phyloP scores from a whole-genome alignment of 2,329 filamentous ascomycete species.

The Fusarium vanettenii region DNA sequence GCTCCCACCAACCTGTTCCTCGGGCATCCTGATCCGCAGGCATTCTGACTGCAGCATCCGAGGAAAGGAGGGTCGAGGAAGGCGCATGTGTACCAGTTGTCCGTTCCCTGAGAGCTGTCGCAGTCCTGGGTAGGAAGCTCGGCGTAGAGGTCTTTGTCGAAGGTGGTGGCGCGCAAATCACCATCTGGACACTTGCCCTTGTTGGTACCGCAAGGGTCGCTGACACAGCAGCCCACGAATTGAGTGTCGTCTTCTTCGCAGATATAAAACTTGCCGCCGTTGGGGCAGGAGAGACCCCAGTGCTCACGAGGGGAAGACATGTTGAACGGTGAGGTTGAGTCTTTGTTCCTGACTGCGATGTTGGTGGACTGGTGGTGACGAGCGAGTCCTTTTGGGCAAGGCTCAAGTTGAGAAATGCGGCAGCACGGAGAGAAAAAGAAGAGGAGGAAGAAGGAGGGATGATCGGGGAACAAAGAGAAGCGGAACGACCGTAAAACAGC shows the following conservation, averaged over 20 bases:
- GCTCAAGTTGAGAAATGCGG: not conserved
- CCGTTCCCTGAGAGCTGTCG: constrained; percentile 18
- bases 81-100: constrained; percentile 52
- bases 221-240: constrained; percentile 56
- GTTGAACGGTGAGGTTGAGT: not conserved
- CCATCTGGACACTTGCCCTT: constrained; percentile 49
- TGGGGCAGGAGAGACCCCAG: constrained; percentile 48
- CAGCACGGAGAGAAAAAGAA: not conserved
- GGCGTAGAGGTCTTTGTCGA: constrained; percentile 45
- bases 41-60: constrained; percentile 51
- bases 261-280: constrained; percentile 52
- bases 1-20: constrained; percentile 23
- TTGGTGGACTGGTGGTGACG: not conserved
- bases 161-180: constrained; percentile 45
- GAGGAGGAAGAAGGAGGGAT: not conserved
- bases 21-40: constrained; percentile 35
- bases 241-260: constrained; percentile 46
- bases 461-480: not conserved
- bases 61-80: constrained; percentile 49
- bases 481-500: not conserved
- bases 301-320: constrained; percentile 30
- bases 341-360: not conserved
- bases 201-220: constrained; percentile 48
- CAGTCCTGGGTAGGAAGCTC: constrained; percentile 51
- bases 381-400: not conserved